Evolutionary conservation across 306 rosid species (phyloP).

Genomic region (Neltuma alba): DNA sequence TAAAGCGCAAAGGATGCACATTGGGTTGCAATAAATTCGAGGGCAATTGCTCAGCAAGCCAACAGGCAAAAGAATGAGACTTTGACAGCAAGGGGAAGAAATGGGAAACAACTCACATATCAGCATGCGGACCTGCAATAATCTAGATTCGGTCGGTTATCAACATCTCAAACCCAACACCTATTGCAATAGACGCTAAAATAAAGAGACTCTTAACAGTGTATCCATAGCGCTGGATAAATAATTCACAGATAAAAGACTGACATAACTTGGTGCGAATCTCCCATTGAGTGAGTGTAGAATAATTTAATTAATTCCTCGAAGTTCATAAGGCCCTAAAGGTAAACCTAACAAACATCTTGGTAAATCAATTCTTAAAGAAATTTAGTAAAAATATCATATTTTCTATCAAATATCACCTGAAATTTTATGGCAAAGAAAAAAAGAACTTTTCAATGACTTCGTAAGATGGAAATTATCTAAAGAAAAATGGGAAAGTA

Average conservation of each 20-base stretch:
- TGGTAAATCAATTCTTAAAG: not conserved
- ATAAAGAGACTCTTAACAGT: not conserved
- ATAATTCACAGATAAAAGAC: not conserved
- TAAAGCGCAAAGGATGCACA: not conserved
- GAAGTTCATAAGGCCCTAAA: not conserved
- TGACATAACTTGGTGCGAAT: too few relatives aligned
- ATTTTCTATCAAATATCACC: not conserved
- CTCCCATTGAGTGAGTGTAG: not conserved
- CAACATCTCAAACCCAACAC: not conserved
- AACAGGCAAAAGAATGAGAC: not conserved
- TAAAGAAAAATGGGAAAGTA: not conserved
- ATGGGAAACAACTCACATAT: not conserved
- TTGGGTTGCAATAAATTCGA: not conserved
- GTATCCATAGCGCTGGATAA: not conserved
- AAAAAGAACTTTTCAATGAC: not conserved
- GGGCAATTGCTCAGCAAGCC: not conserved
- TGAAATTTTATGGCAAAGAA: not conserved
- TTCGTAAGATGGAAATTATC: not conserved
- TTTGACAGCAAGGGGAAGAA: not conserved
- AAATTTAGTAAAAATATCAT: not conserved
- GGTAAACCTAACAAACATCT: not conserved
- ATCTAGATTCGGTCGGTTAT: not conserved
- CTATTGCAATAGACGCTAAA: not conserved
- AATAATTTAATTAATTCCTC: not conserved
- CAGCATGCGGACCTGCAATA: slow-evolving; percentile 8